These are phyloP conservation scores for Neonectria faginata DNA, from an alignment of 2,329 filamentous ascomycete species.

Conservation along the genomic window DNA sequence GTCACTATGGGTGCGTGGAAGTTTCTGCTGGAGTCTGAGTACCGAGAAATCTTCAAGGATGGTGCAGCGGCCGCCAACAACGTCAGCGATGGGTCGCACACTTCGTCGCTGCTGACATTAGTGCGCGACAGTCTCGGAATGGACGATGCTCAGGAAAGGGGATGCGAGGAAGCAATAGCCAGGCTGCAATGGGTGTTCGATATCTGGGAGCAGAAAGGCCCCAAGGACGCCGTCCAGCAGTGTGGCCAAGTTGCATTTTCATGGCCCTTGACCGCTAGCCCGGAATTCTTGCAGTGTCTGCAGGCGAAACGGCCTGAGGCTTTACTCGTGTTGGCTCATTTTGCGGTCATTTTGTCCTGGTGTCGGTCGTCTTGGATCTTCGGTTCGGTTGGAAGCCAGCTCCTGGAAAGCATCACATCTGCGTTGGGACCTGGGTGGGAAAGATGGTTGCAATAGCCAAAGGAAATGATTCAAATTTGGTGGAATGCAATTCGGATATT, in stretches of 20 bases:
- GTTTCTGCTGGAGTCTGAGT: conserved; percentile 14
- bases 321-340: conserved; percentile 11
- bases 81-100: conserved; percentile 2
- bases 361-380: conserved; percentile 14
- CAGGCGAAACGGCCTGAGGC: conserved; percentile 11
- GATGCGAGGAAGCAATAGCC: conserved; percentile 1
- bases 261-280: conserved; percentile 5
- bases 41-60: background rate
- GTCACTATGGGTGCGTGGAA: background rate
- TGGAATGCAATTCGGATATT: background rate
- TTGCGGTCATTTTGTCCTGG: conserved; percentile 8
- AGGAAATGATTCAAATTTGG: background rate
- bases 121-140: conserved; percentile 10
- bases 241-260: conserved; percentile 2
- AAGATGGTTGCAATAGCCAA: conserved; percentile 16
- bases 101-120: background rate
- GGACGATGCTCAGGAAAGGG: conserved; percentile 5
- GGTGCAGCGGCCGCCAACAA: background rate
- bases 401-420: conserved; percentile 4
- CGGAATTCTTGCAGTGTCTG: background rate
- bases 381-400: background rate
- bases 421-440: conserved; percentile 17
- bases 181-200: conserved; percentile 15
- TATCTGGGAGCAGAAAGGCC: background rate
- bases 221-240: background rate